These are phyloP conservation scores for Xylaria arbuscula DNA, from an alignment of 2,329 filamentous ascomycete species.

Conservation along the genomic window DNA sequence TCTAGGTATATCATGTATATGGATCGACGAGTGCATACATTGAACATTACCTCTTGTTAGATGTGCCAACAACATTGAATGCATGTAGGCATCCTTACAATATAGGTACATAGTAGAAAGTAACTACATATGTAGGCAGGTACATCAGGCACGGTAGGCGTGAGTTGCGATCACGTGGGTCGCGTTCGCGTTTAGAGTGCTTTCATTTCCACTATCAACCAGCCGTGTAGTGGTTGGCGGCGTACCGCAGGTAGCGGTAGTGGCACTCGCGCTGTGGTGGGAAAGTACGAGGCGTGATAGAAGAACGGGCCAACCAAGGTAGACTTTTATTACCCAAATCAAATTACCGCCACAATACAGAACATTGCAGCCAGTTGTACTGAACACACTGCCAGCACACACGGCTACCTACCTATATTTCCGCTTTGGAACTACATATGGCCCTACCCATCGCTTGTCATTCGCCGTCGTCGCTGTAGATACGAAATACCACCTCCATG, in stretches of 20 bases:
- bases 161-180: slow-evolving; percentile 17
- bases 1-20: background rate
- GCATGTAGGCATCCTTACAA: no score
- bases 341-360: slow-evolving; percentile 3
- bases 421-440: background rate
- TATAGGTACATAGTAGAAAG: no score
- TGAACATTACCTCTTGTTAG: background rate
- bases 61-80: background rate
- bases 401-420: no score
- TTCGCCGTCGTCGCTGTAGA: background rate
- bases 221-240: background rate
- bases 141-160: no score
- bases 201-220: slow-evolving; percentile 13
- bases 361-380: background rate
- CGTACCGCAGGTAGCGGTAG: no score
- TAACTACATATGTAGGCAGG: no score
- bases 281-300: background rate
- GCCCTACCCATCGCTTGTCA: background rate
- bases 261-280: background rate
- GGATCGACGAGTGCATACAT: background rate
- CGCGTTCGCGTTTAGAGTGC: slow-evolving; percentile 18
- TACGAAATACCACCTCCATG: background rate
- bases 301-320: background rate
- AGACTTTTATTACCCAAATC: background rate
- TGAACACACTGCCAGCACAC: no score